These are phyloP conservation scores for Tephrocybe sp. DNA, from an alignment of 768 basidiomycete genomes.

Conservation along the genomic window DNA sequence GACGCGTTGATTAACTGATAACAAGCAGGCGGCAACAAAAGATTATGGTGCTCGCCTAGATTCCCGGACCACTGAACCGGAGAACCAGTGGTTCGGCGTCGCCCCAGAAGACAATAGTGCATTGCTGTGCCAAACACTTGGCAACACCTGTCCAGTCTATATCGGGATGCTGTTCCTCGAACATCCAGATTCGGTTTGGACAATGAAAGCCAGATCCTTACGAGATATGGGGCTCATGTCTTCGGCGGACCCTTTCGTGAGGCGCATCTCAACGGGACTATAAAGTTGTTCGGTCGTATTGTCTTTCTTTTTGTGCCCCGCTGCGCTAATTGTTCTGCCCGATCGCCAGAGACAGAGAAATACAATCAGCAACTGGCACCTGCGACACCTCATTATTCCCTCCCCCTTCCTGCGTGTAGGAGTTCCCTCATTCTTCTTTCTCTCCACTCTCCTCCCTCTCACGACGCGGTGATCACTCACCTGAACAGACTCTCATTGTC, in stretches of 20 bases:
- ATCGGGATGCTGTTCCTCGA: constrained; percentile 40
- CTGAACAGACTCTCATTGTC: constrained; percentile 25
- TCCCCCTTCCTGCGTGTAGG: constrained; percentile 38
- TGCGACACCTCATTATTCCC: constrained; percentile 51
- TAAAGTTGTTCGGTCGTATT: constrained; percentile 58
- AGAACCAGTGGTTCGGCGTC: constrained; percentile 11
- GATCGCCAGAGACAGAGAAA: constrained; percentile 49
- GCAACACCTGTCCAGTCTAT: constrained; percentile 24
- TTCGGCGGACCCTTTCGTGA: constrained; percentile 38
- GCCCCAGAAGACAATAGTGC: constrained; percentile 48
- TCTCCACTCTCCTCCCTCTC: constrained; percentile 20
- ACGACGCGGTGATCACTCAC: constrained; percentile 22
- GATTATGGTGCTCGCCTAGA: constrained; percentile 14
- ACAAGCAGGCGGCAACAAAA: neutral
- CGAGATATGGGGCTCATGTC: constrained; percentile 37
- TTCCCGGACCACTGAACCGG: constrained; percentile 36
- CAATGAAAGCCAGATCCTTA: constrained; percentile 36
- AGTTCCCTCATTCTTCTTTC: constrained; percentile 30
- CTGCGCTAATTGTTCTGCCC: constrained; percentile 62
- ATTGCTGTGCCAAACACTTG: constrained; percentile 39
- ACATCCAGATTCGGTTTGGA: constrained; percentile 28
- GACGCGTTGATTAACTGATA: constrained; percentile 20
- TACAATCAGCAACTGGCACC: constrained; percentile 38
- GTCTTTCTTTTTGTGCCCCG: constrained; percentile 61
- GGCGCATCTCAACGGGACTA: constrained; percentile 35